These are phyloP conservation scores for Colletotrichum plurivorum DNA, from an alignment of 2,329 filamentous ascomycete genomes.

Conservation along the genomic window DNA sequence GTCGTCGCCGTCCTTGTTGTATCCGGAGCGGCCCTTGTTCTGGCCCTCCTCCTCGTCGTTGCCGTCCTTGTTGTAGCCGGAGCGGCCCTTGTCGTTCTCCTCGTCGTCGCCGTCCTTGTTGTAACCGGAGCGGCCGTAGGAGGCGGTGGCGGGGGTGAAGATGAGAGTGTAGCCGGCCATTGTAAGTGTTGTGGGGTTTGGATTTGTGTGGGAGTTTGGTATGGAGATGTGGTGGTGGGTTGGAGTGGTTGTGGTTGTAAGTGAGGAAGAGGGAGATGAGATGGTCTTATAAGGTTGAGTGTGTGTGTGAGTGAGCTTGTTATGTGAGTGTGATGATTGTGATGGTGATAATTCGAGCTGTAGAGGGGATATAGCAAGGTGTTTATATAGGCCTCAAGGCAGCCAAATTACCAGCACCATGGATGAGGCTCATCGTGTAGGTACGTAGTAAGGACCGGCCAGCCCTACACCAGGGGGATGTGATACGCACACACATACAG, in stretches of 20 bases:
- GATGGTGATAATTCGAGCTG: slow-evolving; percentile 11
- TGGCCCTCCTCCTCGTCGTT: slow-evolving; percentile 51
- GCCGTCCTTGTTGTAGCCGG: slow-evolving; percentile 56
- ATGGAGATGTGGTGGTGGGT: slow-evolving; percentile 22
- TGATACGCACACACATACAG: too few relatives aligned
- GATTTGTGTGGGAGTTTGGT: slow-evolving; percentile 5
- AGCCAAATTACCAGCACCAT: slow-evolving; percentile 5
- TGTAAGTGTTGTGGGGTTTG: slow-evolving; percentile 47
- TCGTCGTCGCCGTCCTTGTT: slow-evolving; percentile 54
- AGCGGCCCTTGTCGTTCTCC: slow-evolving; percentile 53
- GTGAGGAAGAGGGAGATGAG: slow-evolving; percentile 3
- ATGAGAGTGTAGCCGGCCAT: slow-evolving; percentile 54
- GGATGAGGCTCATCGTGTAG: slow-evolving; percentile 33
- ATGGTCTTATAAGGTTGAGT: neutral
- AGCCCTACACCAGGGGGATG: slow-evolving; percentile 12
- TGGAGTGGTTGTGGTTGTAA: slow-evolving; percentile 46
- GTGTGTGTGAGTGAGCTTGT: slow-evolving; percentile 13
- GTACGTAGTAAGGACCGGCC: slow-evolving; percentile 29
- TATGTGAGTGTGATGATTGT: slow-evolving; percentile 31
- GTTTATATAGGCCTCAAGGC: slow-evolving; percentile 36
- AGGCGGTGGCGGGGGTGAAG: slow-evolving; percentile 50
- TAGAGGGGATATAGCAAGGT: slow-evolving; percentile 19
- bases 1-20: slow-evolving; percentile 60
- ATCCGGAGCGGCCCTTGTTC: slow-evolving; percentile 62
- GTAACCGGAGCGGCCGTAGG: slow-evolving; percentile 60